Base-by-base conservation (phyloP, 2,329 filamentous ascomycete species). In the Ascochyta pisi region DNA sequence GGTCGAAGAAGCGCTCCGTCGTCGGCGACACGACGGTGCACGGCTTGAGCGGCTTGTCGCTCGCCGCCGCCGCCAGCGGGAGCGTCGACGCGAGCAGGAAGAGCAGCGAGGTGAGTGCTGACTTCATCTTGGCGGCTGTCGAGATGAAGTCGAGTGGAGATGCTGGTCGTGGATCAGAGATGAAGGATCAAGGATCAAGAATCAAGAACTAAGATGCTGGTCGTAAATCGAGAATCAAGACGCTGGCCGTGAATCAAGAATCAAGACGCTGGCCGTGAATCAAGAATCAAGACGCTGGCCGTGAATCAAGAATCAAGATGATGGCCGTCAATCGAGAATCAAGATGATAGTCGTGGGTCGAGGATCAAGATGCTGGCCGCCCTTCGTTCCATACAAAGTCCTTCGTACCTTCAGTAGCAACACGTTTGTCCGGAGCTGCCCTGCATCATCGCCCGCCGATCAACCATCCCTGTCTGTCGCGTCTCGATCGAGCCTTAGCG, bases 1-100 rank as follows among this genome's bases (percentile, higher is more conserved):
- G 78, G 67, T 89, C 86, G 75, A 86, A 88, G 77, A 86, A 88
- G 50, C 83, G 78, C 53, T 85, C 84, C 12, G 81, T 83, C n/a
- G 79, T 81, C 3, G 85, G 82, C 23, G 85, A 87, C 60, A 82
- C 81, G 53, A 85, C 83, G n/a, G 86, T 86, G 70, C 86, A 89
- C 59, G 85, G 82, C 50, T 81, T 79, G 40, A 77, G 71, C n/a
- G 76, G 66, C 58, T 81, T 78, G 63, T 69, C 80, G 73, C 63
- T 77, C 67, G 58, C 64, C 23, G 76, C 71, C 34, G 76, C 71
- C 47, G 61, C 60, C 16, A 9, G 4, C 39, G 29, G 60, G 67
- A 57, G 73, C 70, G 64, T 73, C 73, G 49, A 77, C 64, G 52
- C 71, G 39, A 62, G 57, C 46, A 67, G 63, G 51, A 69, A 50